Conservation (phyloP, 768 basidiomycete genomes). For the Pisolithus orientalis region DNA sequence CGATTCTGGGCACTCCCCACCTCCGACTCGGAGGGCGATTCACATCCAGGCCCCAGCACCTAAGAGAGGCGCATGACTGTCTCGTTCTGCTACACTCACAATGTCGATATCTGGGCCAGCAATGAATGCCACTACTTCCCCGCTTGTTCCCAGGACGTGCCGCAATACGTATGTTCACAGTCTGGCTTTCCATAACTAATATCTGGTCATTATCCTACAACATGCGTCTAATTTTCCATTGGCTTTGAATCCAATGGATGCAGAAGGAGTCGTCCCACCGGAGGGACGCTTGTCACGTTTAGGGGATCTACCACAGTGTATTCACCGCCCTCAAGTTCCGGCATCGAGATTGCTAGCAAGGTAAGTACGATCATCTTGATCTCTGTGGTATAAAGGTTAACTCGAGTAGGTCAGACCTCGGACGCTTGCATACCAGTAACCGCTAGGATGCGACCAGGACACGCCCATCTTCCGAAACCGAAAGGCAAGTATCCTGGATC, state of each 20-base stretch:
- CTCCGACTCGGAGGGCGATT: not conserved
- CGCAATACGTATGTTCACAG: no score
- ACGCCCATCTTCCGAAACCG: constrained; percentile 30
- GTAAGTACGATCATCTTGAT: constrained; percentile 28
- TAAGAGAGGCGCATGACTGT: not conserved
- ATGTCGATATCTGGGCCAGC: not conserved
- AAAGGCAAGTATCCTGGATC: constrained; percentile 27
- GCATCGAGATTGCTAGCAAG: constrained; percentile 23
- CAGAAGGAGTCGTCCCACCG: constrained; percentile 1
- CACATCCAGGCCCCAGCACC: not conserved
- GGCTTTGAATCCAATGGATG: not conserved
- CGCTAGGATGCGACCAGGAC: constrained; percentile 28
- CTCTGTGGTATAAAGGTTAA: not conserved
- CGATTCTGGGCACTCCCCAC: not conserved
- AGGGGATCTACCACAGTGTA: constrained; percentile 29
- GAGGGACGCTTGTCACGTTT: constrained; percentile 22
- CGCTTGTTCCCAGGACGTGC: not conserved
- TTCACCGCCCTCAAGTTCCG: constrained; percentile 23
- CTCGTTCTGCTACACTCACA: not conserved
- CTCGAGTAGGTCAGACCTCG: no score
- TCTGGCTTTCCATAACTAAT: no score
- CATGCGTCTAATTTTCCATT: constrained; percentile 35
- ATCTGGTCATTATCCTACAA: no score
- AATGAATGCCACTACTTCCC: not conserved
- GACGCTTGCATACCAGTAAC: constrained; percentile 19